Evolutionary conservation across 192 early-diverging fungal species (phyloP), one percentile per base, ranked within the genome.

Genomic region (Coemansia biformis): DNA sequence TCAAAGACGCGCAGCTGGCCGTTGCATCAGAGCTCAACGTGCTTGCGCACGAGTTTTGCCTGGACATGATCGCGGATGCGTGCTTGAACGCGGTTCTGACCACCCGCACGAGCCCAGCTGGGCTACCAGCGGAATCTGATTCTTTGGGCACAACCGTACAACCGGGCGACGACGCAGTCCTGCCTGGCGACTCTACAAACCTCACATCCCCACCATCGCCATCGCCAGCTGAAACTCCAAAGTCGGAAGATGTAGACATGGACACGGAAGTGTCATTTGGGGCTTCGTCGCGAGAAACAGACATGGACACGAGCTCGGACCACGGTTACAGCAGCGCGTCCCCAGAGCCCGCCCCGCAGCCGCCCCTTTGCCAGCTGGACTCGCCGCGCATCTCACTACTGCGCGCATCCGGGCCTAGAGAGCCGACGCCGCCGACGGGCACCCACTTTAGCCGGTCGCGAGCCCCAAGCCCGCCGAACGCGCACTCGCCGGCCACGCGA

Each of bases 221-320:
- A 8, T 5, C 21, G 8, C 38, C 17, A 2, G 19, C 8, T 19
- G 21, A 38, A 38, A 11, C 5, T n/a, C n/a, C 46, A 1, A 44
- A 42, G 18, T 40, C 47, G 4, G 43, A 46, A 4, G 30, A 11
- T n/a, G 48, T 24, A 10, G 42, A 63, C 11, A 55, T 63, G 48
- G 48, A 56, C 24, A 34, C 13, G 10, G 24, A 26, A 2, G 24
- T 5, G 24, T 26, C 24, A 6, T 26, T 6, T 6, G 24, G 6
- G 38, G 39, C 15, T 0, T 56, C 54, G 12, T 46, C 62, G n/a
- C 38, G 38, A 18, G 48, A 46, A 3, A 38, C 51, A 28, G 66
- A 69, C 42, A 69, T 69, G 66, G 66, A 69, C 19, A 69, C 59
- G 3, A 60, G 59, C 46, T 69, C 66, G 16, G 66, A 69, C 38